These are phyloP conservation scores for Lagenidium sp. DNA, from an alignment of 352 stramenopile species.

Conservation along the genomic window DNA sequence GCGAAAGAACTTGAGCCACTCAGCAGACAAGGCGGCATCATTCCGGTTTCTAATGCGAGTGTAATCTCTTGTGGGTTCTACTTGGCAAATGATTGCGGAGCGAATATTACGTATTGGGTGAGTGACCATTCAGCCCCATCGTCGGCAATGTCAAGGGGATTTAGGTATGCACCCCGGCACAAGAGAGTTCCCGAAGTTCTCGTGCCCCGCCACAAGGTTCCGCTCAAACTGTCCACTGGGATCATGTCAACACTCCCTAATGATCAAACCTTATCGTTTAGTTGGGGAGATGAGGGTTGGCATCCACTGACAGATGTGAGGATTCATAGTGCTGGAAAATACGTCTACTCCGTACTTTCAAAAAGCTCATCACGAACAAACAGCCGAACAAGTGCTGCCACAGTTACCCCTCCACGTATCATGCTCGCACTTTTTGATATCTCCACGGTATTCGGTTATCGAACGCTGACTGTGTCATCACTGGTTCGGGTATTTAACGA, in stretches of 20 bases:
- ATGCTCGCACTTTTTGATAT: slow-evolving; percentile 72
- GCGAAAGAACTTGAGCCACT: slow-evolving; percentile 50
- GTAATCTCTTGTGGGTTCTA: slow-evolving; percentile 79
- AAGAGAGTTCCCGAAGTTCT: slow-evolving; percentile 37
- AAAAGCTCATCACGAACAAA: slow-evolving; percentile 10
- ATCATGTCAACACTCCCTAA: slow-evolving; percentile 58
- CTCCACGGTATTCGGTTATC: slow-evolving; percentile 50
- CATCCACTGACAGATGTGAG: slow-evolving; percentile 67
- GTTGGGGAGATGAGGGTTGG: slow-evolving; percentile 59
- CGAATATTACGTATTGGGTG: slow-evolving; percentile 55
- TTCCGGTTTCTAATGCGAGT: slow-evolving; percentile 38
- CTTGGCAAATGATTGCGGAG: slow-evolving; percentile 60
- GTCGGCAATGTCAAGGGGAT: slow-evolving; percentile 24
- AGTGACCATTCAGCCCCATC: slow-evolving; percentile 26
- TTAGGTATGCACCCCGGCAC: slow-evolving; percentile 40
- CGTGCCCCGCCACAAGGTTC: slow-evolving; percentile 39
- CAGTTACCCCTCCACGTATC: slow-evolving; percentile 8
- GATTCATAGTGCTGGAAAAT: slow-evolving; percentile 69
- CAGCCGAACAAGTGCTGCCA: slow-evolving; percentile 7
- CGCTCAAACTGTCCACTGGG: slow-evolving; percentile 57
- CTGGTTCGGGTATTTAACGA: slow-evolving; percentile 77
- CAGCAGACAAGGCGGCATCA: neutral
- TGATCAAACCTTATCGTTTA: slow-evolving; percentile 72
- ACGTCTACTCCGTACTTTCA: slow-evolving; percentile 58
- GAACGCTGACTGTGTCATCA: slow-evolving; percentile 75